Base-by-base conservation (phyloP, 768 basidiomycete genomes). In the Phylloporus sp. region DNA sequence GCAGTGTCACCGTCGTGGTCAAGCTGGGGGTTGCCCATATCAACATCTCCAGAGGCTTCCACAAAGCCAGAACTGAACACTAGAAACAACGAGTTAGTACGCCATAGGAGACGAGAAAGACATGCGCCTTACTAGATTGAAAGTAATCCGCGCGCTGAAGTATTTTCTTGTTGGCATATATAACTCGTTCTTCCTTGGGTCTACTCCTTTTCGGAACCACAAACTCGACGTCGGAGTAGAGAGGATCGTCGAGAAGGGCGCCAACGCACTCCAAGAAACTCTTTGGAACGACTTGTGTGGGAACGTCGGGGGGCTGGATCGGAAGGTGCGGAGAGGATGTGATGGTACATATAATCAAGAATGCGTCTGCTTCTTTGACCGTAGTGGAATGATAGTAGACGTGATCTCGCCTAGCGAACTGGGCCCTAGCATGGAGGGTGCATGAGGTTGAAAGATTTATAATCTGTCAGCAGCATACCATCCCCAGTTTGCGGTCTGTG, bases 191-290 rank as follows among this genome's bases (percentile, higher is more conserved):
- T 36, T 70, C 73, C 22, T 69, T 66, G 15, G 70, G 70, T 24
- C 73, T 65, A 22, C 67, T 66, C 29, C 74, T 62, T 28, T 70
- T 70, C 0, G 87, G 86, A 27, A 93, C 71, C 18, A 91, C 72
- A 57, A 94, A 93, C 64, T 86, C 84, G 16, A 93, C 81, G 59
- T 94, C 91, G 6, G 91, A 91, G 59, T 92, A 93, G 12, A 79
- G 63, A n/a, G 86, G 86, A 59, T 93, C 87, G 59, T 93, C 85
- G 10, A 93, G 72, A 23, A 93, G 70, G 28, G 75, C 70, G 6
- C 91, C 91, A n/a, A 92, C 74, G 13, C 83, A 82, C 57, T 84
- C 80, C 35, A 93, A 63, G 15, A 88, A 76, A 48, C 74, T 75
- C 59, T 77, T 84, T 0, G 91, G 88, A 8, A 91, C 86, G 23